Conservation (phyloP, 2,329 filamentous ascomycete genomes). For the Balansia obtecta region DNA sequence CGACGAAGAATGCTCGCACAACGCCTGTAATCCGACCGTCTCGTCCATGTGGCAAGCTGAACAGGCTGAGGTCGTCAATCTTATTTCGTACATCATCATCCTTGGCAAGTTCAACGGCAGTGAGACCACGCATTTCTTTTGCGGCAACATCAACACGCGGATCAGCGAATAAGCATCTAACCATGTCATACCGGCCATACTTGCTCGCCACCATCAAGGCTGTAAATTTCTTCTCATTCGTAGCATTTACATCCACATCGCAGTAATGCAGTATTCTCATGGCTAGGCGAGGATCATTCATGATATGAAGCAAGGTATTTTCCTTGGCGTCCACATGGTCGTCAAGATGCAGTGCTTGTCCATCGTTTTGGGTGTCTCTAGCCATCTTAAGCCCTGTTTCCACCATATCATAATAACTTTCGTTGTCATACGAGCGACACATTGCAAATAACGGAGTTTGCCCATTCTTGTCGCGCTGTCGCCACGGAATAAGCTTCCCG, state of each 20-base stretch:
- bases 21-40: slow-evolving; percentile 84
- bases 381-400: slow-evolving; percentile 67
- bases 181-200: slow-evolving; percentile 89
- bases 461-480: slow-evolving; percentile 84
- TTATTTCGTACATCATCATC: slow-evolving; percentile 95
- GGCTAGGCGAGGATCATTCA: slow-evolving; percentile 73
- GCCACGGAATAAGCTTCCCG: slow-evolving; percentile 73
- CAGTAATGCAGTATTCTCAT: slow-evolving; percentile 65
- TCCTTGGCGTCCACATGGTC: slow-evolving; percentile 88
- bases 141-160: slow-evolving; percentile 74
- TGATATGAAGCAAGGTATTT: slow-evolving; percentile 90
- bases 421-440: slow-evolving; percentile 89
- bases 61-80: slow-evolving; percentile 84
- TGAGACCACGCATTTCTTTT: slow-evolving; percentile 76
- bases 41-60: slow-evolving; percentile 57
- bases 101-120: slow-evolving; percentile 91
- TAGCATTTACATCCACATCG: slow-evolving; percentile 91
- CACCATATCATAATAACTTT: slow-evolving; percentile 79
- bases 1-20: slow-evolving; percentile 91
- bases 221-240: slow-evolving; percentile 90
- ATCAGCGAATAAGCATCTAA: slow-evolving; percentile 77
- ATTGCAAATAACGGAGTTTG: slow-evolving; percentile 96
- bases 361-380: slow-evolving; percentile 61
- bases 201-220: slow-evolving; percentile 97
- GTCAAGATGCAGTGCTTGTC: slow-evolving; percentile 72